Evolutionary conservation across 78 protist genomes (phyloP).

Genomic region (Pelomyxa schiedti): DNA sequence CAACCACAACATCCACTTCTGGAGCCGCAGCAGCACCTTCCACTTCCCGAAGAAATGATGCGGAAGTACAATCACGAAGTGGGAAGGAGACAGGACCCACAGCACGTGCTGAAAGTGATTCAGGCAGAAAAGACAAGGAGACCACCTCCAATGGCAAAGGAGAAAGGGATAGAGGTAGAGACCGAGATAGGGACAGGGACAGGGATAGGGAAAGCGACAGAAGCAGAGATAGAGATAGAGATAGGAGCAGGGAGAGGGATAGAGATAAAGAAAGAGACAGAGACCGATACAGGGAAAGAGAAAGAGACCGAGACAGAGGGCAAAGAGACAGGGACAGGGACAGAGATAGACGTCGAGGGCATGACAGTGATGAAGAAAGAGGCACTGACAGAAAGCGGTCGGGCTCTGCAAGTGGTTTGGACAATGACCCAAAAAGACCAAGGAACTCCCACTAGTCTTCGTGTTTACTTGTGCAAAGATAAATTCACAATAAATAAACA

Average conservation of each 20-base stretch:
- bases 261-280: slow-evolving; percentile 1
- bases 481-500: no score
- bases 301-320: background rate
- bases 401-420: no score
- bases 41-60: no score
- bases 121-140: background rate
- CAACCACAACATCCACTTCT: background rate
- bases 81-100: background rate
- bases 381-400: background rate
- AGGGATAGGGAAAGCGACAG: slow-evolving; percentile 13
- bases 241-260: background rate
- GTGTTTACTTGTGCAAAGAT: no score
- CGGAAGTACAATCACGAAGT: background rate
- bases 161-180: slow-evolving; percentile 1
- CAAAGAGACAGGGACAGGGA: background rate
- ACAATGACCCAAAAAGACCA: no score
- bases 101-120: background rate
- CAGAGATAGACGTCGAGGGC: background rate
- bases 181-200: slow-evolving; percentile 5
- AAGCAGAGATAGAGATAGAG: slow-evolving; percentile 7
- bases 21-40: slow-evolving; percentile 8
- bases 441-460: no score
- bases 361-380: background rate
- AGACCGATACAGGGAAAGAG: background rate
- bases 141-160: background rate